Percentiles rank a stretch among this genome's conserved stretches.
Evolutionary conservation across 2,329 filamentous ascomycete genomes (phyloP).

Genomic region (Colletotrichum shisoi): DNA sequence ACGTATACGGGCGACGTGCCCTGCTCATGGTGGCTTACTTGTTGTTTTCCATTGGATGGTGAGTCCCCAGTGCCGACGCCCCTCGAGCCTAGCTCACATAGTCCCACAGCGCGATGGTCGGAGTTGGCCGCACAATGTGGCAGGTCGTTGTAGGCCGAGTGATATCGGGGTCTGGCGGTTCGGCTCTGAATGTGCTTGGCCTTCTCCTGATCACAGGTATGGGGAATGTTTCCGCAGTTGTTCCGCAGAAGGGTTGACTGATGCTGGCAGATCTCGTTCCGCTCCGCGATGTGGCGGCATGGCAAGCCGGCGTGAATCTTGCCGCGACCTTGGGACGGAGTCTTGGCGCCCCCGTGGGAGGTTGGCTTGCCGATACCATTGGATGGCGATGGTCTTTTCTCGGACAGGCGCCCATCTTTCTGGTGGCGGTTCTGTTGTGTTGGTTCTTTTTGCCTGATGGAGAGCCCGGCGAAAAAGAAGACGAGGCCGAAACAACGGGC

Average conservation of each 20-base stretch:
- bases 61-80: conserved; percentile 39
- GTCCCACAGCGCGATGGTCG: conserved; percentile 46
- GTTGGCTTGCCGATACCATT: conserved; percentile 68
- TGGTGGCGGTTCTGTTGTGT: conserved; percentile 62
- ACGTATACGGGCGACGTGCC: conserved; percentile 62
- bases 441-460: conserved; percentile 59
- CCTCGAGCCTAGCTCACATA: conserved; percentile 33
- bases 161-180: conserved; percentile 61
- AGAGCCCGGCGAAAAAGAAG: neutral
- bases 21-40: conserved; percentile 59
- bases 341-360: conserved; percentile 64
- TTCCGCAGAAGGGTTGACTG: neutral
- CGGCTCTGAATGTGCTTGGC: conserved; percentile 60
- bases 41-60: conserved; percentile 63
- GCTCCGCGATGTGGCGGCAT: conserved; percentile 60
- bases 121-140: conserved; percentile 56
- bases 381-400: conserved; percentile 75
- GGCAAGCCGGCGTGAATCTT: conserved; percentile 63
- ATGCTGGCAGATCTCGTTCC: conserved; percentile 56
- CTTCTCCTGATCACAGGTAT: conserved; percentile 62
- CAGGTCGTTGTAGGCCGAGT: conserved; percentile 60
- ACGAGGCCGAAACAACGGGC: neutral
- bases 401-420: conserved; percentile 67
- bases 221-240: neutral
- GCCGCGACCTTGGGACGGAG: conserved; percentile 61